phyloP scores from a whole-genome alignment of 306 rosid genomes.

The Clitoria ternatea region DNA sequence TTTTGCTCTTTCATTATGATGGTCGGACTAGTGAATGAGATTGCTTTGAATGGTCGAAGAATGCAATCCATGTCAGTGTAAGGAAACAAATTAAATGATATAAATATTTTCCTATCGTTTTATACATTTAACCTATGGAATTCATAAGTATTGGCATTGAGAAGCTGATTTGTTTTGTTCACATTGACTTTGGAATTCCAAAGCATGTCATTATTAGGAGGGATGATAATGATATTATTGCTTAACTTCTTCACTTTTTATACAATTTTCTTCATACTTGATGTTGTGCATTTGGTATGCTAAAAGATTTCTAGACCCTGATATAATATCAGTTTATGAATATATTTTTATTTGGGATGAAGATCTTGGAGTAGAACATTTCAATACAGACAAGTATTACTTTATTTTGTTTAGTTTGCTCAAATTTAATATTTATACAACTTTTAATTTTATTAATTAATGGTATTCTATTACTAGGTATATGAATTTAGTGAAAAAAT shows the following conservation, averaged over 20 bases:
- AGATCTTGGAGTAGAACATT: conserved; percentile 96
- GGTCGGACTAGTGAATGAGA: conserved; percentile 92
- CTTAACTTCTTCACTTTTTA: background rate
- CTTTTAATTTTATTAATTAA: conserved; percentile 20
- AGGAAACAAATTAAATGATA: conserved; percentile 65
- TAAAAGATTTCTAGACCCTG: conserved; percentile 96
- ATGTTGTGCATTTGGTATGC: conserved; percentile 88
- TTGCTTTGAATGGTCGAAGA: conserved; percentile 91
- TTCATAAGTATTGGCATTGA: background rate
- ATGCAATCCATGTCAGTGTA: conserved; percentile 78
- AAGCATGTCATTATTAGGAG: background rate
- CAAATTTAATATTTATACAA: conserved; percentile 22
- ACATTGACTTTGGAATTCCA: conserved; percentile 3
- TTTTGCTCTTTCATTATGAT: conserved; percentile 98
- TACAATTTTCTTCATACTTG: conserved; percentile 23
- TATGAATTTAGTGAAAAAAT: conserved; percentile 67
- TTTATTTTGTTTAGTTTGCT: conserved; percentile 8
- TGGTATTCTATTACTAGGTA: conserved; percentile 50
- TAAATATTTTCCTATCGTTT: conserved; percentile 18
- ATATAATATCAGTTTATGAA: conserved; percentile 82
- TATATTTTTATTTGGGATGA: conserved; percentile 99
- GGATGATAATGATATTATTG: conserved; percentile 10
- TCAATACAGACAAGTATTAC: conserved; percentile 63
- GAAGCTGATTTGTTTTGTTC: conserved; percentile 5
- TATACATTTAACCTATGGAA: conserved; percentile 8